phyloP scores from a whole-genome alignment of 306 rosid species.

The Cucurbita pepo region DNA sequence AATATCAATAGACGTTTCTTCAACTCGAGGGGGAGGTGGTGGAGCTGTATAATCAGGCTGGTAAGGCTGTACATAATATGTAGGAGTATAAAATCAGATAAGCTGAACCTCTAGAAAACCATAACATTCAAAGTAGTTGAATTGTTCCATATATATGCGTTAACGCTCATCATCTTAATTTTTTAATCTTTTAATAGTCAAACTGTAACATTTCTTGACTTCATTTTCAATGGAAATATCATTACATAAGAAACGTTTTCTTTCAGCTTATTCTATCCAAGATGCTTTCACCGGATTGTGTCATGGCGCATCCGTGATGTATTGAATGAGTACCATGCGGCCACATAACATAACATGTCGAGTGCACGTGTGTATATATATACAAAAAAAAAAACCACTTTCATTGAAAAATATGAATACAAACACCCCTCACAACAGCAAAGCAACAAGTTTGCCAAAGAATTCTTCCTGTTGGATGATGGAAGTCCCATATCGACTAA shows the following conservation, averaged over 20 bases:
- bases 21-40: conserved; percentile 59
- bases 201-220: neutral
- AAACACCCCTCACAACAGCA: neutral
- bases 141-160: neutral
- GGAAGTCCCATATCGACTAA: too few species aligned
- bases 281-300: neutral
- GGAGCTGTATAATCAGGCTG: conserved; percentile 80
- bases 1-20: conserved; percentile 81
- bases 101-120: neutral
- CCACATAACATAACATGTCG: neutral
- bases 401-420: neutral
- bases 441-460: neutral
- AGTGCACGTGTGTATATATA: neutral
- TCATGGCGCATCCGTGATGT: neutral
- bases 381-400: neutral
- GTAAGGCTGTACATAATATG: conserved; percentile 44
- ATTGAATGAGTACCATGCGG: neutral
- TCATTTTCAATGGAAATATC: neutral
- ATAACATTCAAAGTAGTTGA: neutral
- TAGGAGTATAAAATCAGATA: conserved; percentile 6
- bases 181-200: neutral
- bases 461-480: too few species aligned
- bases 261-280: neutral
- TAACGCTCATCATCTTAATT: neutral
- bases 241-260: neutral